Percentiles rank a stretch among this genome's conserved stretches.
Evolutionary conservation across 2,329 filamentous ascomycete genomes (phyloP).

Genomic region (Sporothrix pallida): DNA sequence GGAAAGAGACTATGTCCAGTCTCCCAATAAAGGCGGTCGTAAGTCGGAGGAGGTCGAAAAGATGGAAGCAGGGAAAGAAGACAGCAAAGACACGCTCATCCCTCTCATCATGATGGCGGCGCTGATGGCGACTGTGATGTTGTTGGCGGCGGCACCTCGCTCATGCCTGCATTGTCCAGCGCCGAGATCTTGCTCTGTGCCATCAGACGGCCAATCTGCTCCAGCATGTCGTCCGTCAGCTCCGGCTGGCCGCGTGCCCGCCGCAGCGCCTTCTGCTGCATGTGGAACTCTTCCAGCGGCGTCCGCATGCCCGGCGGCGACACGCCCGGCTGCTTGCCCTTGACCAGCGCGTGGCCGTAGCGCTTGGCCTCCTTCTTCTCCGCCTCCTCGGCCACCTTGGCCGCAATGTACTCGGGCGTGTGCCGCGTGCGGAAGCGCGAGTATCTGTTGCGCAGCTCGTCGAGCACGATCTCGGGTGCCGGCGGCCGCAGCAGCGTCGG

Average conservation of each 20-base stretch:
- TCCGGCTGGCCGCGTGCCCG: slow-evolving; percentile 60
- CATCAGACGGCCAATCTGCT: slow-evolving; percentile 67
- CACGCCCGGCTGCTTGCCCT: slow-evolving; percentile 45
- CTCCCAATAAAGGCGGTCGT: neutral
- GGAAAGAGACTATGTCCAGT: neutral
- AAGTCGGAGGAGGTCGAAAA: neutral
- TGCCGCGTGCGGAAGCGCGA: slow-evolving; percentile 81
- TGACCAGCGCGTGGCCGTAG: slow-evolving; percentile 36
- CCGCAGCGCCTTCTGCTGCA: slow-evolving; percentile 58
- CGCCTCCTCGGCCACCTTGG: slow-evolving; percentile 49
- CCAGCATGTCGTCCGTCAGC: slow-evolving; percentile 64
- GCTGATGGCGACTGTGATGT: slow-evolving; percentile 9
- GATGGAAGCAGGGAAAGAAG: neutral
- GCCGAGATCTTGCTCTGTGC: slow-evolving; percentile 51
- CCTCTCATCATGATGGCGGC: slow-evolving; percentile 16
- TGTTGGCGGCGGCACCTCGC: slow-evolving; percentile 16
- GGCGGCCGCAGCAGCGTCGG: slow-evolving; percentile 79
- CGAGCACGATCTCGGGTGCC: slow-evolving; percentile 77
- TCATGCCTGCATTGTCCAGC: slow-evolving; percentile 30
- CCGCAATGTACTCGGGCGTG: slow-evolving; percentile 71
- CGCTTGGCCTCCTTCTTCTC: slow-evolving; percentile 36
- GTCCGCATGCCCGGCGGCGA: slow-evolving; percentile 54
- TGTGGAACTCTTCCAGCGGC: slow-evolving; percentile 65
- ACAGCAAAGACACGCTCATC: too few species aligned
- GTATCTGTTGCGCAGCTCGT: slow-evolving; percentile 86